Base-by-base conservation (phyloP, 1,284 basidiomycete genomes). In the Flammula alnicola region DNA sequence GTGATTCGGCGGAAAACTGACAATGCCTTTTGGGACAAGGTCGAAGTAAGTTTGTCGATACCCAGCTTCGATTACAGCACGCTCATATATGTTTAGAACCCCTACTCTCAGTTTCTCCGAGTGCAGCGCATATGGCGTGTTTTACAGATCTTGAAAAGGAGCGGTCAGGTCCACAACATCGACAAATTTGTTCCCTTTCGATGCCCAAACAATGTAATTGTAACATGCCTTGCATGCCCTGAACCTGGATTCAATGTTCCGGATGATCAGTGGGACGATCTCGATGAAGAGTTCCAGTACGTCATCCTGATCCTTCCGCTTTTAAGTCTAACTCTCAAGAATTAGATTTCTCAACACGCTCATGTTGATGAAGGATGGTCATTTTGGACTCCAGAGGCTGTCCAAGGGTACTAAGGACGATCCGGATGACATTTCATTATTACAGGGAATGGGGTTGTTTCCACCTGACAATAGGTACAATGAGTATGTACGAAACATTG, bases 141-240 rank as follows among this genome's bases (percentile, higher is more conserved):
- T 14, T 31, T 31, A 14, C 11, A 10, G 11, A 31, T 31, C 11
- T 31, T 31, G 30, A 31, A 31, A 14, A 4, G 30, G 30, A 31
- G 30, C 14, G 30, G 30, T 14, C 30, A 31, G 30, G 30, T 31
- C 11, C 30, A 31, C 14, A 14, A 31, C 30, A 31, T 31, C 14
- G 30, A 31, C 30, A 31, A 31, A 31, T 31, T 10, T 31, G 11
- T 31, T 31, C 9, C 30, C 14, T 31, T 31, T 31, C 30, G 30
- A 31, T 14, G 30, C 11, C 11, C 11, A 11, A 14, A 14, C 11
- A 31, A 31, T 11, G 9, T 31, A 10, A 31, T 31, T n/a, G 43
- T 58, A n/a, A 47, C 43, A 4, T 59, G 56, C 31, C 48, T 51
- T 29, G 42, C 47, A 26, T 59, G 58, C 35, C 58, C 58, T 10